Percentiles rank a stretch among this genome's conserved stretches.
These are phyloP conservation scores for Stephania yunnanensis DNA, from an alignment of 164 flowering plant species.

Conservation along the genomic window DNA sequence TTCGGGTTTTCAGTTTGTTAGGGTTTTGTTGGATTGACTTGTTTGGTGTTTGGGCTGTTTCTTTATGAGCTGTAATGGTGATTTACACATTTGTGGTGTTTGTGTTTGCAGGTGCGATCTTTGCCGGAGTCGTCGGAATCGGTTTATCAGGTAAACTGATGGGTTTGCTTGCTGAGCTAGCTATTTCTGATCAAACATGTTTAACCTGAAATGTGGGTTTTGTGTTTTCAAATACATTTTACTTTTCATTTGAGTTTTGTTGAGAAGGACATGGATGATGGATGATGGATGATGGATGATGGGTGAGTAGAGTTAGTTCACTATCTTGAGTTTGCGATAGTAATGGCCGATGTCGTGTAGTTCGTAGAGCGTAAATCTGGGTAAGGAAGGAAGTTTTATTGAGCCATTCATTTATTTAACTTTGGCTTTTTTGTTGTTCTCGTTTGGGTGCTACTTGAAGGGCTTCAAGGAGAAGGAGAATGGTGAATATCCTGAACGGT, in stretches of 20 bases:
- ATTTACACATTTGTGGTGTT: too few species aligned
- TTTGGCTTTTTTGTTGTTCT: neutral
- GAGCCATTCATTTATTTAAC: neutral
- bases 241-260: neutral
- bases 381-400: neutral
- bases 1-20: neutral
- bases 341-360: neutral
- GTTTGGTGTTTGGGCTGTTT: too few species aligned
- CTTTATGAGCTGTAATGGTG: neutral
- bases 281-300: too few species aligned
- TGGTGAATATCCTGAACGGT: constrained; percentile 25
- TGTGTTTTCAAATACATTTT: too few species aligned
- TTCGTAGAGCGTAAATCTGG: neutral
- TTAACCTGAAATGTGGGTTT: too few species aligned
- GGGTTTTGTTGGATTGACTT: too few species aligned
- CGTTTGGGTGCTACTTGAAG: constrained; percentile 20
- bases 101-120: neutral
- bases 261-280: neutral
- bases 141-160: constrained; percentile 4
- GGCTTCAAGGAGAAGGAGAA: constrained; percentile 30
- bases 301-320: neutral
- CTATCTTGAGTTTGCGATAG: neutral
- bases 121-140: constrained; percentile 5
- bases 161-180: too few species aligned
- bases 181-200: too few species aligned